Evolutionary conservation across 2,329 filamentous ascomycete genomes (phyloP).

Genomic region (Cucurbitaria berberidis): DNA sequence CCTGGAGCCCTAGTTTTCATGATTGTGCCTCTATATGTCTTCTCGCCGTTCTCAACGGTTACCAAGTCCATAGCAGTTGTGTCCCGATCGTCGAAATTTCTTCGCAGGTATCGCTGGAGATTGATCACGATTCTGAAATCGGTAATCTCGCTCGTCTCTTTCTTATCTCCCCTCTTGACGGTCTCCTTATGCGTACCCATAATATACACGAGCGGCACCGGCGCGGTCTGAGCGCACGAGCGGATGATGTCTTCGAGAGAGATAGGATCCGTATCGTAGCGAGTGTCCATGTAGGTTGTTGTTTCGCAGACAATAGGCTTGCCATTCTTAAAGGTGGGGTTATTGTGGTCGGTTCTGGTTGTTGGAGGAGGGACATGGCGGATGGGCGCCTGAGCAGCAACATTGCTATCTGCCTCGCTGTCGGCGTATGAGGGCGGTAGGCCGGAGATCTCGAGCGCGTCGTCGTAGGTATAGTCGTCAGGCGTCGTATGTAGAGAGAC

Average conservation of each 20-base stretch:
- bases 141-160: conserved; percentile 41
- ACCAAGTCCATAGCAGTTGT: conserved; percentile 34
- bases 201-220: conserved; percentile 46
- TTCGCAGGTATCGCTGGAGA: conserved; percentile 37
- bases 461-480: conserved; percentile 46
- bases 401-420: conserved; percentile 30
- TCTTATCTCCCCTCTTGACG: conserved; percentile 42
- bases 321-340: conserved; percentile 29
- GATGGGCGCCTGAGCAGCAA: conserved; percentile 19
- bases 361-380: conserved; percentile 37
- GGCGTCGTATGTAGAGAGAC: conserved; percentile 49
- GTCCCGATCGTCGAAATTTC: conserved; percentile 24
- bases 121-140: conserved; percentile 49
- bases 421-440: conserved; percentile 48
- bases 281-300: conserved; percentile 34
- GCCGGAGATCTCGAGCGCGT: conserved; percentile 41
- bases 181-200: conserved; percentile 48
- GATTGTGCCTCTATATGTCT: conserved; percentile 69
- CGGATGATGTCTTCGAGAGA: conserved; percentile 39
- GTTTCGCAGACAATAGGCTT: conserved; percentile 37
- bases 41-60: conserved; percentile 64
- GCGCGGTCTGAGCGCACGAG: conserved; percentile 33
- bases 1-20: conserved; percentile 60
- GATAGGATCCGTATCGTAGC: conserved; percentile 42
- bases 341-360: conserved; percentile 37